A percentile compares a stretch with the other conserved stretches of the same genome.
phyloP scores from a whole-genome alignment of 1,284 basidiomycete genomes.

The Ganoderma lingzhi region DNA sequence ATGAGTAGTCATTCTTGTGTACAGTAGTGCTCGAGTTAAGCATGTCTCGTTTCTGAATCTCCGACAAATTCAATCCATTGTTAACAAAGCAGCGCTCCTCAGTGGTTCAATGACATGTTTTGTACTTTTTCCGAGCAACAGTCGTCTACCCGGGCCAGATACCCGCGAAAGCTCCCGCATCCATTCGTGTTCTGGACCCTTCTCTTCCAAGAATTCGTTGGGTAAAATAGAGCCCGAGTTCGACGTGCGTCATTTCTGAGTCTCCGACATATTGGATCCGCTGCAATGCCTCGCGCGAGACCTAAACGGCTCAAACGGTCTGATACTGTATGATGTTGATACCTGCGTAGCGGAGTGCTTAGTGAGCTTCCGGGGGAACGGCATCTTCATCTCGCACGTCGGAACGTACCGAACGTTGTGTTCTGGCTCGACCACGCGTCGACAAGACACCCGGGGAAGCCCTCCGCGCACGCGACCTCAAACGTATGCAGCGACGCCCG shows the following conservation, averaged over 20 bases:
- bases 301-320: neutral
- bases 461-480: slow-evolving; percentile 21
- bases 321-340: neutral
- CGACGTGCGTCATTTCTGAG: neutral
- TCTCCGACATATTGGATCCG: neutral
- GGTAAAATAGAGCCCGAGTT: neutral
- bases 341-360: neutral
- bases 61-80: too few relatives aligned
- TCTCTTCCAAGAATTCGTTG: neutral
- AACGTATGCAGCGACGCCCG: slow-evolving; percentile 21
- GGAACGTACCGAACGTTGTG: slow-evolving; percentile 17
- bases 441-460: slow-evolving; percentile 13
- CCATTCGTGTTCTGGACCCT: neutral
- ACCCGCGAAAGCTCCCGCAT: neutral
- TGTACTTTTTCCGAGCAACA: too few relatives aligned
- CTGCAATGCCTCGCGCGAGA: neutral
- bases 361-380: neutral
- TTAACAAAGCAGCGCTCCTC: too few relatives aligned
- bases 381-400: neutral
- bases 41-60: too few relatives aligned
- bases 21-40: too few relatives aligned
- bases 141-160: too few relatives aligned
- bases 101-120: too few relatives aligned
- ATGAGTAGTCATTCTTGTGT: too few relatives aligned
- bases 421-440: slow-evolving; percentile 27